phyloP scores from a whole-genome alignment of 768 basidiomycete genomes.

The Atractiella rhizophila region DNA sequence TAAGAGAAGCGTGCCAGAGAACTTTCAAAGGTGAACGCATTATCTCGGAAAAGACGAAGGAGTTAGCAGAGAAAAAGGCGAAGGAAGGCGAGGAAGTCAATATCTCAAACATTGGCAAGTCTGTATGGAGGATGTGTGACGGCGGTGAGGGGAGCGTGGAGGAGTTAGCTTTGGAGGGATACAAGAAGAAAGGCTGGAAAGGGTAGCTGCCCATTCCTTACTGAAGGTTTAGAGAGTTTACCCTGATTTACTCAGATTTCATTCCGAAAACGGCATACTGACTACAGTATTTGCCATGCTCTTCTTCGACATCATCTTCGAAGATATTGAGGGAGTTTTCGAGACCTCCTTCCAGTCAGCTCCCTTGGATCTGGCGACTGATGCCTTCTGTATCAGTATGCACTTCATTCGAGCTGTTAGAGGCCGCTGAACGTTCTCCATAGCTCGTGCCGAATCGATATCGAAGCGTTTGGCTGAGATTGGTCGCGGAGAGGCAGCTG shows the following conservation, averaged over 20 bases:
- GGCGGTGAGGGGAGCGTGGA: constrained; percentile 52
- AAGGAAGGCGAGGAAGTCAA: constrained; percentile 15
- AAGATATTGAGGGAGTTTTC: constrained; percentile 60
- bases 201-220: constrained; percentile 30
- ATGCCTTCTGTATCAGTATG: constrained; percentile 22
- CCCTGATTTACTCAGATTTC: constrained; percentile 32
- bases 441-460: constrained; percentile 35
- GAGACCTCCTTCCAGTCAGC: constrained; percentile 75
- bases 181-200: constrained; percentile 50
- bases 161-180: constrained; percentile 52
- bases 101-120: constrained; percentile 10
- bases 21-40: constrained; percentile 35
- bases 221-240: not conserved
- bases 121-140: constrained; percentile 19
- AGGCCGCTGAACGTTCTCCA: not conserved
- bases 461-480: constrained; percentile 42
- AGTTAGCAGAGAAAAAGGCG: constrained; percentile 18
- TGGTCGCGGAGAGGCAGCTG: constrained; percentile 29
- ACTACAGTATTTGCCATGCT: constrained; percentile 41
- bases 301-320: constrained; percentile 66
- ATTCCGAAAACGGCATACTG: constrained; percentile 59
- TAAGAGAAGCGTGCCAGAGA: too few relatives aligned
- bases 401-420: not conserved
- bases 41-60: constrained; percentile 26
- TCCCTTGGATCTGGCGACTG: constrained; percentile 67